Evolutionary conservation across 2,329 filamentous ascomycete species (phyloP).

Genomic region (Diplodia sapinea): DNA sequence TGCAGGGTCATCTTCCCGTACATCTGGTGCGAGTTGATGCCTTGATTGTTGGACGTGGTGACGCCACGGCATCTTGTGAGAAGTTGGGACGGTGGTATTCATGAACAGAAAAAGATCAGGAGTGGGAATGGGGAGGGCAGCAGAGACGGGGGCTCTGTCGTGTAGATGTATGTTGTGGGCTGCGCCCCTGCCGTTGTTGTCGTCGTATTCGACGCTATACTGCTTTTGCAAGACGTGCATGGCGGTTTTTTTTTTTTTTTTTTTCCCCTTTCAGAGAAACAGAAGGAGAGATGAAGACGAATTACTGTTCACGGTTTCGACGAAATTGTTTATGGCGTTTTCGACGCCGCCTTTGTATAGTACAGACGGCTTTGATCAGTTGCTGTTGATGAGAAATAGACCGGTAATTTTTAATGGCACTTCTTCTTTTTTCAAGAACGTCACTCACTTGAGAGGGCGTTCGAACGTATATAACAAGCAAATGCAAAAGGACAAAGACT

Average conservation of each 20-base stretch:
- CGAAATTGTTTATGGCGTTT: background rate
- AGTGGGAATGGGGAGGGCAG: too few relatives aligned
- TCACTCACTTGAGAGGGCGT: background rate
- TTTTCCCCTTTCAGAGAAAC: background rate
- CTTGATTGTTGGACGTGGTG: conserved; percentile 31
- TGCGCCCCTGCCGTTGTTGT: background rate
- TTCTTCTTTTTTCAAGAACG: background rate
- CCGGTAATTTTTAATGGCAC: background rate
- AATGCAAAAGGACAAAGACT: too few relatives aligned
- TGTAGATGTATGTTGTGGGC: background rate
- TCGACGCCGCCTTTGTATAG: background rate
- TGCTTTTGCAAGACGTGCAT: background rate
- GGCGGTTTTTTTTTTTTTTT: background rate
- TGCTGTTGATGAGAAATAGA: background rate
- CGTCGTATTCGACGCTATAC: background rate
- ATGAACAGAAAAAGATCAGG: too few relatives aligned
- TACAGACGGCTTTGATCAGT: background rate
- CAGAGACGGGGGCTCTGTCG: background rate
- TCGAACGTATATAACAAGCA: too few relatives aligned
- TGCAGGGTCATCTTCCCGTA: conserved; percentile 83
- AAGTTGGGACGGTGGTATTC: background rate
- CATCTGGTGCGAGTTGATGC: conserved; percentile 69
- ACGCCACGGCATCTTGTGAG: too few relatives aligned
- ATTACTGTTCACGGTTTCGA: background rate
- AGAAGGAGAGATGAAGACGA: background rate